A percentile compares a stretch with the other conserved stretches of the same genome.
Conservation (phyloP, 495 filamentous ascomycete genomes). For the Hypoxylon intermedium region DNA sequence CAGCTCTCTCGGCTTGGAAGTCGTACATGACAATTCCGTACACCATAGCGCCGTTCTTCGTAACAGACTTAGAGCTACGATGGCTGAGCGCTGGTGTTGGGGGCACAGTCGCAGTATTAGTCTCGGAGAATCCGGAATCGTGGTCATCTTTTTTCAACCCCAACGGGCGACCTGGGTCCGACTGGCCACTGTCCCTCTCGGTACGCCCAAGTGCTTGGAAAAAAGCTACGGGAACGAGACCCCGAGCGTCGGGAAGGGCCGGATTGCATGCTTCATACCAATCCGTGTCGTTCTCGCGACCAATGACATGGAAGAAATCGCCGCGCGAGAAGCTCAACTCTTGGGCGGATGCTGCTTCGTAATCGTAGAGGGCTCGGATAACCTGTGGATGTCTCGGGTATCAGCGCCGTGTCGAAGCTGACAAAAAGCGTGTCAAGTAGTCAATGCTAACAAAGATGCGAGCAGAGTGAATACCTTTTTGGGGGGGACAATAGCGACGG, state of each 20-base stretch:
- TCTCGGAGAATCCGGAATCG: slow-evolving; percentile 46
- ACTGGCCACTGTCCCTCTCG: slow-evolving; percentile 84
- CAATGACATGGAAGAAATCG: slow-evolving; percentile 98
- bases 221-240: slow-evolving; percentile 89
- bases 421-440: slow-evolving; percentile 8
- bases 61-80: slow-evolving; percentile 60
- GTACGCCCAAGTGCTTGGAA: slow-evolving; percentile 92
- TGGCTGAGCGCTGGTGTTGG: slow-evolving; percentile 54
- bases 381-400: slow-evolving; percentile 64
- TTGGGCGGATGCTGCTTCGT: slow-evolving; percentile 74
- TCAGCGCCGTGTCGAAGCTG: slow-evolving; percentile 36
- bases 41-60: slow-evolving; percentile 83
- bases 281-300: slow-evolving; percentile 88
- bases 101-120: slow-evolving; percentile 68
- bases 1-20: slow-evolving; percentile 91
- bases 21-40: slow-evolving; percentile 98
- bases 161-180: slow-evolving; percentile 65
- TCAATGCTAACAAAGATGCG: slow-evolving; percentile 16
- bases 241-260: slow-evolving; percentile 82
- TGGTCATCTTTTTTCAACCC: slow-evolving; percentile 56
- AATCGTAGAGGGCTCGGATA: slow-evolving; percentile 95
- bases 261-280: slow-evolving; percentile 99
- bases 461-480: slow-evolving; percentile 77
- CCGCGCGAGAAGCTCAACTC: slow-evolving; percentile 91
- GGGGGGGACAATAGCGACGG: slow-evolving; percentile 92